Conservation (phyloP, 139 green algal genomes). For the Chlorella sp. region DNA sequence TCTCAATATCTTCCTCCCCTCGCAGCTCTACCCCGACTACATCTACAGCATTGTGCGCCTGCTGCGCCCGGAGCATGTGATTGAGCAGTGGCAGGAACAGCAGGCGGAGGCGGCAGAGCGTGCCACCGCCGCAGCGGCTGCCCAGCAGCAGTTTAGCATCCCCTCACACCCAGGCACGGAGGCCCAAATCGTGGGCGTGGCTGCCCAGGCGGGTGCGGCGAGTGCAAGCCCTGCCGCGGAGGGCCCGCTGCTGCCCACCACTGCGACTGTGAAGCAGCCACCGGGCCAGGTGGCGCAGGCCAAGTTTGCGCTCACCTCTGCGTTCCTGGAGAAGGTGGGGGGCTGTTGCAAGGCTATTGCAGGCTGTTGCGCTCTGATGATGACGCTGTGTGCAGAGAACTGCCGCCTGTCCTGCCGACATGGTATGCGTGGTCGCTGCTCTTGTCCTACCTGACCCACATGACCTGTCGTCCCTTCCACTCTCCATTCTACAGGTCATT, state of each 20-base stretch:
- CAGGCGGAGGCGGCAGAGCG: slow-evolving; percentile 25
- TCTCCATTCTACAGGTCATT: slow-evolving; percentile 35
- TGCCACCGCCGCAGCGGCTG: background rate
- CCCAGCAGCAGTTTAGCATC: slow-evolving; percentile 9
- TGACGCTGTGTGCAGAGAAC: too few relatives aligned
- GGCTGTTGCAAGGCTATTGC: slow-evolving; percentile 2
- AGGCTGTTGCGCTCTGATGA: too few relatives aligned
- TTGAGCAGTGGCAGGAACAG: slow-evolving; percentile 41
- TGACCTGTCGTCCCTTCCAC: too few relatives aligned
- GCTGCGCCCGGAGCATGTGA: slow-evolving; percentile 50
- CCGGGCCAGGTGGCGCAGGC: slow-evolving; percentile 7
- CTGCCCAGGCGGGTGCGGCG: background rate
- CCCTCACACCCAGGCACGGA: background rate
- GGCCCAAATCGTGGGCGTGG: background rate
- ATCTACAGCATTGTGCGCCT: slow-evolving; percentile 51
- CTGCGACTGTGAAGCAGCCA: slow-evolving; percentile 22
- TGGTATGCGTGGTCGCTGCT: too few relatives aligned
- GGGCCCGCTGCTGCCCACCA: background rate
- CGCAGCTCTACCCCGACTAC: slow-evolving; percentile 64
- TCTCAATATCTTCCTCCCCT: background rate
- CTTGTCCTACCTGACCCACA: too few relatives aligned
- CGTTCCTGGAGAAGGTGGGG: slow-evolving; percentile 49
- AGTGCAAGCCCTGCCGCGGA: background rate
- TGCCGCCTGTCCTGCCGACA: too few relatives aligned
- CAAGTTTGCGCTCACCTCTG: slow-evolving; percentile 48